Evolutionary conservation across 352 stramenopile species (phyloP).

Genomic region (Phytophthora fragariae): DNA sequence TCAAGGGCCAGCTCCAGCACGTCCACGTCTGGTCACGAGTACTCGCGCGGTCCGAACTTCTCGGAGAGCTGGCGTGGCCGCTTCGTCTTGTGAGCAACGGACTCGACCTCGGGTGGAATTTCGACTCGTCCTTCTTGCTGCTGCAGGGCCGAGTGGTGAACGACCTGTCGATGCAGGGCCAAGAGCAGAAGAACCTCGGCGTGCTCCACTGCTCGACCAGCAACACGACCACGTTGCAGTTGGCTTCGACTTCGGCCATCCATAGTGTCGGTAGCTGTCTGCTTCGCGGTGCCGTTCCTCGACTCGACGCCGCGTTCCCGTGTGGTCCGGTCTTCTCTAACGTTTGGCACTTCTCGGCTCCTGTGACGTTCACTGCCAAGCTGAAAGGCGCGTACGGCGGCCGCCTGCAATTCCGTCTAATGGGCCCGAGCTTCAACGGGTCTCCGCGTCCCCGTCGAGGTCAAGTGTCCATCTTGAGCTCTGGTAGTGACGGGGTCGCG

Average conservation of each 20-base stretch:
- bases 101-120: conserved; percentile 73
- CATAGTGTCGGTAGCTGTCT: conserved; percentile 35
- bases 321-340: conserved; percentile 75
- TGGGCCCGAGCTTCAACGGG: conserved; percentile 78
- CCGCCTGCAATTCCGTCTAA: conserved; percentile 72
- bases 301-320: conserved; percentile 54
- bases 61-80: conserved; percentile 66
- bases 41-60: conserved; percentile 54
- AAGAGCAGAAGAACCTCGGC: conserved; percentile 53
- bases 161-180: conserved; percentile 59
- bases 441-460: conserved; percentile 55
- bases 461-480: conserved; percentile 60
- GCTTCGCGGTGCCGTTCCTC: conserved; percentile 44
- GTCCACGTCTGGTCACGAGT: conserved; percentile 66
- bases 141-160: conserved; percentile 38
- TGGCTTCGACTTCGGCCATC: conserved; percentile 2
- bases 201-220: conserved; percentile 39
- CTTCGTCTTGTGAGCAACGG: conserved; percentile 60
- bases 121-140: conserved; percentile 46
- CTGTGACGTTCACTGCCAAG: conserved; percentile 35
- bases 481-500: background rate
- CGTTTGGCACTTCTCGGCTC: conserved; percentile 72
- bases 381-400: conserved; percentile 63
- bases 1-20: conserved; percentile 63
- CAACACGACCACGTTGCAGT: conserved; percentile 2